Evolutionary conservation across 208 protist genomes (phyloP).

Genomic region (Wallacemonas sp.): DNA sequence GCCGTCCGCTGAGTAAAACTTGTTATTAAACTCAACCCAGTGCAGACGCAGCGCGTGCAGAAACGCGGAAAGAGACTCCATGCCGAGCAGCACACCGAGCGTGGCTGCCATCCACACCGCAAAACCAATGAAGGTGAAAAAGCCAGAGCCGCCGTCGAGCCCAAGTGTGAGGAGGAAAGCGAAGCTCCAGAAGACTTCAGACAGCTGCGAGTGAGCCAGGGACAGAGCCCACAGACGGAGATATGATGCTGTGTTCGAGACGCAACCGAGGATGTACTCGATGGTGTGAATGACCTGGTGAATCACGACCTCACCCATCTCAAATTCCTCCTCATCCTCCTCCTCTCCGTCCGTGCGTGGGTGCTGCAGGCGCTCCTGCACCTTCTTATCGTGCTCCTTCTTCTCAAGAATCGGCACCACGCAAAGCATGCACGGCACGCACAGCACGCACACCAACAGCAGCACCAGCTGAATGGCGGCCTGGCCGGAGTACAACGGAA

Average conservation of each 20-base stretch:
- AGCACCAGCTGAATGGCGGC: conserved; percentile 80
- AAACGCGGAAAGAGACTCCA: conserved; percentile 99
- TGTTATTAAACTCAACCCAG: conserved; percentile 98
- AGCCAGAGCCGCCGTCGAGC: conserved; percentile 51
- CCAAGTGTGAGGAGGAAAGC: conserved; percentile 69
- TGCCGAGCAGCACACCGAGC: conserved; percentile 97
- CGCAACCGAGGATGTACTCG: conserved; percentile 98
- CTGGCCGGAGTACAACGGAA: conserved; percentile 82
- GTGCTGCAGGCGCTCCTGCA: conserved; percentile 21
- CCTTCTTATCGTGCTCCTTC: conserved; percentile 42
- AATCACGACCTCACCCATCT: conserved; percentile 96
- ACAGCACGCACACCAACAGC: conserved; percentile 66
- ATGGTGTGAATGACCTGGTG: conserved; percentile 99
- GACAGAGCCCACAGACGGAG: conserved; percentile 99
- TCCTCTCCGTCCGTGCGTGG: conserved; percentile 25
- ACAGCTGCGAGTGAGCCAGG: conserved; percentile 98
- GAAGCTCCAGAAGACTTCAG: conserved; percentile 92
- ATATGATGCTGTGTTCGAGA: conserved; percentile 99
- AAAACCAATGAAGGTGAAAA: conserved; percentile 93
- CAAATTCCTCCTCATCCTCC: conserved; percentile 83
- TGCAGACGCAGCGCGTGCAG: conserved; percentile 98
- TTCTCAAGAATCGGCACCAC: conserved; percentile 50
- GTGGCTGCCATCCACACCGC: conserved; percentile 94
- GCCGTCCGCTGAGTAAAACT: conserved; percentile 97
- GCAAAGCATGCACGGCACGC: conserved; percentile 81